Evolutionary conservation across 1,284 basidiomycete genomes (phyloP).

Genomic region (Sporisorium sorghi): DNA sequence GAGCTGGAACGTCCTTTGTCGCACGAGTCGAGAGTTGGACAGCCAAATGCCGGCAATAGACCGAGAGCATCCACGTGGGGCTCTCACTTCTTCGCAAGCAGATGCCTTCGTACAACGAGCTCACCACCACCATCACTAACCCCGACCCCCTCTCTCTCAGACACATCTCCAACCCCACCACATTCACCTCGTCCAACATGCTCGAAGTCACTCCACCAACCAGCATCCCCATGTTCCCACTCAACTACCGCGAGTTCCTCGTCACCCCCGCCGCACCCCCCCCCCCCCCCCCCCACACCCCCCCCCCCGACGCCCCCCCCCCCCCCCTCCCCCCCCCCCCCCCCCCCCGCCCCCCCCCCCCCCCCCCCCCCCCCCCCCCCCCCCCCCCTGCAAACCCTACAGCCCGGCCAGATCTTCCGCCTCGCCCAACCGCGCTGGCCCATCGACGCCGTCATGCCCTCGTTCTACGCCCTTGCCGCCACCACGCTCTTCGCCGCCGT

Average conservation of each 20-base stretch:
- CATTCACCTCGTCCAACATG: constrained; percentile 14
- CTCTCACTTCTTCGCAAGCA: neutral
- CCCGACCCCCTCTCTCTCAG: too few species aligned
- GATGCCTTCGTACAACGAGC: neutral
- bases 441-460: constrained; percentile 25
- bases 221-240: constrained; percentile 31
- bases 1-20: neutral
- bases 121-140: neutral
- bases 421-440: constrained; percentile 46
- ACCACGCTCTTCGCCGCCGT: constrained; percentile 32
- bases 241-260: constrained; percentile 45
- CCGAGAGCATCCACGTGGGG: constrained; percentile 1
- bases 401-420: constrained; percentile 40
- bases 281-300: constrained; percentile 18
- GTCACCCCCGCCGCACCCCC: constrained; percentile 20
- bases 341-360: constrained; percentile 18
- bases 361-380: constrained; percentile 25
- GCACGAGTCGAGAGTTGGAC: constrained; percentile 19
- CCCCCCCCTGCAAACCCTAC: constrained; percentile 23
- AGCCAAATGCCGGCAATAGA: constrained; percentile 7
- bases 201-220: constrained; percentile 38
- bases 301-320: constrained; percentile 21
- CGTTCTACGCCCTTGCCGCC: constrained; percentile 35
- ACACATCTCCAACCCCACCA: too few species aligned
- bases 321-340: constrained; percentile 18